Evolutionary conservation across 305 asterid species (phyloP), one percentile per base, ranked within the genome.

Genomic region (Ilex paraguariensis): DNA sequence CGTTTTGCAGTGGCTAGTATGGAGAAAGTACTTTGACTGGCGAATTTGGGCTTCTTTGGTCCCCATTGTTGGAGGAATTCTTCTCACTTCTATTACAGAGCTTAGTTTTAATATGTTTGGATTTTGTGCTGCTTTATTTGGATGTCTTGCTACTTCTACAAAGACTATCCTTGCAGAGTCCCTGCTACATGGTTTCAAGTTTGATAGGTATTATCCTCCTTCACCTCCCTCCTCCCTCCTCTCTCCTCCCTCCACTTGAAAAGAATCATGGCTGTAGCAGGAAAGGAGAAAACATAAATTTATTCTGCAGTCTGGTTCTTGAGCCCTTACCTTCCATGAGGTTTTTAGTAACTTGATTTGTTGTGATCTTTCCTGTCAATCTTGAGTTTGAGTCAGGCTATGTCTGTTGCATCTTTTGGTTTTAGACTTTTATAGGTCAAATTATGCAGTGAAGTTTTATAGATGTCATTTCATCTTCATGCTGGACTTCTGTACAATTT

Each of bases 41-140:
- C 69, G 86, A 70, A 91, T 91, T 63, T 91, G 96, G 96, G 87
- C 87, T 49, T 88, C 98, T 17, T 67, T 91, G 77, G 66, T 91
- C 62, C 98, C 98, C n/a, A 91, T 91, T 67, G 98, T 91, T 56
- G 98, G 98, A 57, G 98, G 98, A 63, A 91, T 91, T 81, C 78
- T 91, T 40, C 90, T 91, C 70, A 82, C 98, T 64, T 91, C 96
- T 36, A 42, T 91, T 61, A 91, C 98, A 3, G 98, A 91, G 78
- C 88, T 91, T 50, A 88, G 96, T 75, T 91, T 91, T 62, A 91
- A 91, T 65, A 69, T 79, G 77, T 76, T 81, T 10, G 98, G 98
- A 3, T 91, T 91, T 69, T 91, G 84, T 76, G 96, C 96, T 64
- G 98, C 98, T 54, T 77, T 91, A 58, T 84, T 91, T 61, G 98